Percentiles rank a stretch among this genome's conserved stretches.
Evolutionary conservation across 768 basidiomycete species (phyloP).

Genomic region (Trametes cubensis): DNA sequence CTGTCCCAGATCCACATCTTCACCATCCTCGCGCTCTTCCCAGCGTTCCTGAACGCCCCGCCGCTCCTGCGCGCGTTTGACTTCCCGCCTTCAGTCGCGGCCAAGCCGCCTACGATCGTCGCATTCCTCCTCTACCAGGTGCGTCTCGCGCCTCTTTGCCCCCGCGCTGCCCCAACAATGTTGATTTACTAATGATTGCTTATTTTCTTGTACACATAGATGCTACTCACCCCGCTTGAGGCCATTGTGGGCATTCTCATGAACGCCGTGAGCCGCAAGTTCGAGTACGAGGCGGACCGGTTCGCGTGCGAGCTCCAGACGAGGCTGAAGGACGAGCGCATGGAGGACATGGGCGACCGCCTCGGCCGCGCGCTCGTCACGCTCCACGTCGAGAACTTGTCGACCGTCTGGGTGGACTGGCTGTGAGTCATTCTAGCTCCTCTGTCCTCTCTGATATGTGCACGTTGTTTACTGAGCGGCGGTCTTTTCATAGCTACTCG

Average conservation of each 20-base stretch:
- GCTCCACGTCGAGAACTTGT: slow-evolving; percentile 90
- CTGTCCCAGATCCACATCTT: slow-evolving; percentile 89
- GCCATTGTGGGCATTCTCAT: slow-evolving; percentile 70
- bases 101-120: slow-evolving; percentile 75
- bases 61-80: slow-evolving; percentile 81
- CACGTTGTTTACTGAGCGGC: neutral
- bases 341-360: slow-evolving; percentile 85
- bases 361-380: slow-evolving; percentile 81
- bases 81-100: slow-evolving; percentile 67
- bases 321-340: slow-evolving; percentile 49
- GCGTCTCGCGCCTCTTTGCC: slow-evolving; percentile 5
- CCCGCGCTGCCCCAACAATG: too few relatives aligned
- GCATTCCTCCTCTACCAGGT: slow-evolving; percentile 88
- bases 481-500: slow-evolving; percentile 65
- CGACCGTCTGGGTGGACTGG: slow-evolving; percentile 94
- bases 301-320: slow-evolving; percentile 79
- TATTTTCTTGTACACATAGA: slow-evolving; percentile 40
- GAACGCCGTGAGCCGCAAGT: slow-evolving; percentile 82
- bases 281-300: slow-evolving; percentile 92
- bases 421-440: slow-evolving; percentile 52
- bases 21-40: slow-evolving; percentile 82
- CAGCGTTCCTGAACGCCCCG: slow-evolving; percentile 84
- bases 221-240: slow-evolving; percentile 82
- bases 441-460: neutral
- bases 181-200: neutral